A percentile compares a stretch with the other conserved stretches of the same genome.
Evolutionary conservation across 2,329 filamentous ascomycete species (phyloP).

Genomic region (Ophiostoma piceae): DNA sequence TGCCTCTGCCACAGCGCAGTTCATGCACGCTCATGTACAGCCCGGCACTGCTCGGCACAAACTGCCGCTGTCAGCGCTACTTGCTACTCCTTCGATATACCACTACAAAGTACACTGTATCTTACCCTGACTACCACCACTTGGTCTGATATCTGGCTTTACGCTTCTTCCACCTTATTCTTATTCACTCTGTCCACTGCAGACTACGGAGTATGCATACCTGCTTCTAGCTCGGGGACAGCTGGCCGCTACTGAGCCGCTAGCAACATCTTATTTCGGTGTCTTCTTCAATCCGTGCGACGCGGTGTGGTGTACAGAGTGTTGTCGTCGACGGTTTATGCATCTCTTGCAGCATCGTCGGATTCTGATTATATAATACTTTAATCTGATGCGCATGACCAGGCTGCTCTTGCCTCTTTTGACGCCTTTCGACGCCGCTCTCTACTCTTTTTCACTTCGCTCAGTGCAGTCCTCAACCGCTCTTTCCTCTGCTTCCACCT

Average conservation of each 20-base stretch:
- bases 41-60: conserved; percentile 5
- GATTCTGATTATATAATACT: not conserved
- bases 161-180: not conserved
- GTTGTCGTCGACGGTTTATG: not conserved
- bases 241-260: not conserved
- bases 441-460: too few relatives aligned
- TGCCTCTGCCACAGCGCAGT: not conserved
- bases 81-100: not conserved
- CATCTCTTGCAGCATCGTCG: not conserved
- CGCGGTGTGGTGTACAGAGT: not conserved
- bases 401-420: not conserved
- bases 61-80: conserved; percentile 5
- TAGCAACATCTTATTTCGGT: conserved; percentile 4
- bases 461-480: not conserved
- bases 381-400: not conserved
- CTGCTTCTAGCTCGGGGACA: not conserved
- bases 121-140: too few relatives aligned
- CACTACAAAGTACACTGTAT: too few relatives aligned
- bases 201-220: not conserved
- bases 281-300: not conserved
- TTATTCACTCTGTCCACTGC: not conserved
- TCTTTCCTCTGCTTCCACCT: not conserved
- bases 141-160: not conserved
- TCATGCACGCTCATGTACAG: not conserved
- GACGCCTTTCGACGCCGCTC: too few relatives aligned